Evolutionary conservation across 495 filamentous ascomycete species (phyloP).

Genomic region (Jackrogersella multiformis): DNA sequence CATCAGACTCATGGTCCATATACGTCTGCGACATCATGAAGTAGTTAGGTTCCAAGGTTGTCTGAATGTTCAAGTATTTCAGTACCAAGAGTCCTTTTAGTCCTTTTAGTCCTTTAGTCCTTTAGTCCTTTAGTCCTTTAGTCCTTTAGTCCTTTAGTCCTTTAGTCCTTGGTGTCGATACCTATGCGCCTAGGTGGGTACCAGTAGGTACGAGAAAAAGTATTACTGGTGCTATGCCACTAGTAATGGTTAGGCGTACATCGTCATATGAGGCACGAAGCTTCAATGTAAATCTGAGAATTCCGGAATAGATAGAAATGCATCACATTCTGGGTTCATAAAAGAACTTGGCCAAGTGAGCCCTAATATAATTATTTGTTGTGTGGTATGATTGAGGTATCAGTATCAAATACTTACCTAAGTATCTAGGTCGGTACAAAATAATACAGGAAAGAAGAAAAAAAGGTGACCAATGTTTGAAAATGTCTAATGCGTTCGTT

Average conservation of each 20-base stretch:
- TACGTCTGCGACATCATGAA: conserved; percentile 55
- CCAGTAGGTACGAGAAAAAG: background rate
- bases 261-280: conserved; percentile 2
- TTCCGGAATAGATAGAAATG: background rate
- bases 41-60: background rate
- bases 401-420: too few species aligned
- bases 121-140: too few species aligned
- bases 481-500: conserved; percentile 4
- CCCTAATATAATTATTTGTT: conserved; percentile 10
- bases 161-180: too few species aligned
- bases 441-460: too few species aligned
- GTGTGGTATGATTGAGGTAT: conserved; percentile 25
- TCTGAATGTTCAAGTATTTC: background rate
- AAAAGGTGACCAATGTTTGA: conserved; percentile 17
- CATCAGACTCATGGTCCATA: conserved; percentile 61
- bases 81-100: background rate
- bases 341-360: conserved; percentile 1
- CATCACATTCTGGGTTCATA: conserved; percentile 1
- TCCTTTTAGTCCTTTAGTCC: too few species aligned
- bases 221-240: background rate
- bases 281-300: background rate
- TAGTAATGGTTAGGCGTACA: conserved; percentile 12
- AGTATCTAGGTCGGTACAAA: too few species aligned
- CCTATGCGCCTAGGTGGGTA: background rate
- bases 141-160: too few species aligned